A percentile compares a stretch with the other conserved stretches of the same genome.
phyloP scores from a whole-genome alignment of 257 asterid species.

The Rehmannia glutinosa region DNA sequence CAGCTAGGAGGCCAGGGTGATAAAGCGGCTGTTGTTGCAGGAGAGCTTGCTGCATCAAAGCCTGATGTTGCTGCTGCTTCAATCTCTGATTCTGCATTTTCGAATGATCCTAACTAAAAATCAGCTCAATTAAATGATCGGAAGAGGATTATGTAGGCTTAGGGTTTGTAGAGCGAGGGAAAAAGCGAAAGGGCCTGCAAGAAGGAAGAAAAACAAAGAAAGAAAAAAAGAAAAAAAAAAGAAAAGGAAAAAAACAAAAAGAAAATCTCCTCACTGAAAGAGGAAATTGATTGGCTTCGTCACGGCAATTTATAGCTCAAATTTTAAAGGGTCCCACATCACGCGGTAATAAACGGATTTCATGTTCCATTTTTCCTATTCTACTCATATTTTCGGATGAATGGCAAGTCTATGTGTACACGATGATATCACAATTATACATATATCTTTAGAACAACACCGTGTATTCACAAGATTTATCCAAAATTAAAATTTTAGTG shows the following conservation, averaged over 20 bases:
- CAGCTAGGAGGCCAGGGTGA: slow-evolving; percentile 87
- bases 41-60: slow-evolving; percentile 94
- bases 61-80: slow-evolving; percentile 85
- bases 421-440: no score
- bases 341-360: slow-evolving; percentile 22
- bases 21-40: slow-evolving; percentile 88
- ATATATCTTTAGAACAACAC: no score
- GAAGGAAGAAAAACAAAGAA: not conserved
- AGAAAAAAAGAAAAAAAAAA: not conserved
- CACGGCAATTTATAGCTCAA: slow-evolving; percentile 14
- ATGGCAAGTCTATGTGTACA: no score
- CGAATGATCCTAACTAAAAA: not conserved
- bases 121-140: slow-evolving; percentile 29
- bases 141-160: slow-evolving; percentile 9
- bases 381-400: no score
- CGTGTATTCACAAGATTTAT: no score
- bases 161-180: slow-evolving; percentile 45
- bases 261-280: slow-evolving; percentile 13
- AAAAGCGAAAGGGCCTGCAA: slow-evolving; percentile 22
- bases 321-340: slow-evolving; percentile 19
- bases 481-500: no score
- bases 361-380: no score
- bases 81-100: slow-evolving; percentile 86
- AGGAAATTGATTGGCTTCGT: slow-evolving; percentile 7
- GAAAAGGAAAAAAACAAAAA: slow-evolving; percentile 5